These are phyloP conservation scores for Aspergillus novoparasiticus DNA, from an alignment of 2,329 filamentous ascomycete species.

Conservation along the genomic window DNA sequence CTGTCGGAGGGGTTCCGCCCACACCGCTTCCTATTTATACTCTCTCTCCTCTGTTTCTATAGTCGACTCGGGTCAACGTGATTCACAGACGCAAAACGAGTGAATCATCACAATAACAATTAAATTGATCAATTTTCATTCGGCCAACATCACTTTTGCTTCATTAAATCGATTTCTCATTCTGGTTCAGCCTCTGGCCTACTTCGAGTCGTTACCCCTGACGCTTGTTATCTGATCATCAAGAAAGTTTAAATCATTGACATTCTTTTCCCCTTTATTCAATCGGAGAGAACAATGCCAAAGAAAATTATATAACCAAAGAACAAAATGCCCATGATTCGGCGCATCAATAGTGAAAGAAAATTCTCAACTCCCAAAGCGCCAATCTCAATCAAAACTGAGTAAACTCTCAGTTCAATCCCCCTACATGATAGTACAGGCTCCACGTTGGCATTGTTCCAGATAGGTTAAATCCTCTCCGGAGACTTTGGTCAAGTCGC, in stretches of 20 bases:
- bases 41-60: background rate
- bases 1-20: slow-evolving; percentile 16
- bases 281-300: background rate
- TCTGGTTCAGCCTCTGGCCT: background rate
- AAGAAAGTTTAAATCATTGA: background rate
- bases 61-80: background rate
- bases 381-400: background rate
- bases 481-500: slow-evolving; percentile 47
- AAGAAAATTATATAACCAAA: background rate
- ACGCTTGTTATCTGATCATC: background rate
- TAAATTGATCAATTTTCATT: background rate
- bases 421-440: slow-evolving; percentile 54
- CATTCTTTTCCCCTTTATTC: background rate
- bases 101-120: background rate
- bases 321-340: background rate
- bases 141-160: background rate
- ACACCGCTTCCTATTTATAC: slow-evolving; percentile 4
- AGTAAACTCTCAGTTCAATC: background rate
- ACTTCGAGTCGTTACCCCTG: background rate
- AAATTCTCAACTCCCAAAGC: background rate
- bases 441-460: slow-evolving; percentile 58
- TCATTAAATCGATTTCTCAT: background rate
- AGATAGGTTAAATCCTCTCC: slow-evolving; percentile 79
- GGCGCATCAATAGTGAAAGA: background rate
- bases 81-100: background rate